Evolutionary conservation across 306 rosid genomes (phyloP).

Genomic region (Ormosia emarginata): DNA sequence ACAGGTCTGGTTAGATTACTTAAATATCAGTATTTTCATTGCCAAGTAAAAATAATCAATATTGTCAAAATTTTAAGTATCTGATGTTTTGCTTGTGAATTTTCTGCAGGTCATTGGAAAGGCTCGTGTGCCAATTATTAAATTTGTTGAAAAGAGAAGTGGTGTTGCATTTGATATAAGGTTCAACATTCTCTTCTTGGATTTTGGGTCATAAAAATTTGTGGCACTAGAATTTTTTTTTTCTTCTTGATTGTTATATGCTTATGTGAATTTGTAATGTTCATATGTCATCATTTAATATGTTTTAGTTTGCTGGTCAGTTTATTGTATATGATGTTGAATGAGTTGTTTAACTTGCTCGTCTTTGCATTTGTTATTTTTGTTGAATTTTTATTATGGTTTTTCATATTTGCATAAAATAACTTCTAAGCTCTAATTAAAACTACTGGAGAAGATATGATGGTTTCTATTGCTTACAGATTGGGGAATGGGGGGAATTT

Average conservation of each 20-base stretch:
- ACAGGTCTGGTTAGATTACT: conserved; percentile 46
- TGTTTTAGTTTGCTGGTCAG: neutral
- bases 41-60: neutral
- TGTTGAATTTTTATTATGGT: neutral
- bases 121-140: conserved; percentile 96
- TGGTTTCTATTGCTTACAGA: neutral
- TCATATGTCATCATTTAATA: neutral
- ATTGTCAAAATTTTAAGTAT: neutral
- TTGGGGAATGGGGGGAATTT: neutral
- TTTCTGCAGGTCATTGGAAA: conserved; percentile 76
- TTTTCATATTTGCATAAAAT: neutral
- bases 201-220: neutral
- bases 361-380: neutral
- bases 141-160: conserved; percentile 81
- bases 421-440: neutral
- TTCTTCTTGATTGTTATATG: neutral
- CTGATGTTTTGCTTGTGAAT: conserved; percentile 18
- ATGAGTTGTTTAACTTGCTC: conserved; percentile 14
- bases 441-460: neutral
- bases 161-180: conserved; percentile 86
- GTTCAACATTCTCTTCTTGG: conserved; percentile 32
- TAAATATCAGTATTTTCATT: neutral
- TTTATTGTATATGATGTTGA: neutral
- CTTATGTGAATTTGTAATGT: neutral
- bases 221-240: neutral